Conservation (phyloP, 257 asterid species). For the Anisodus tanguticus region DNA sequence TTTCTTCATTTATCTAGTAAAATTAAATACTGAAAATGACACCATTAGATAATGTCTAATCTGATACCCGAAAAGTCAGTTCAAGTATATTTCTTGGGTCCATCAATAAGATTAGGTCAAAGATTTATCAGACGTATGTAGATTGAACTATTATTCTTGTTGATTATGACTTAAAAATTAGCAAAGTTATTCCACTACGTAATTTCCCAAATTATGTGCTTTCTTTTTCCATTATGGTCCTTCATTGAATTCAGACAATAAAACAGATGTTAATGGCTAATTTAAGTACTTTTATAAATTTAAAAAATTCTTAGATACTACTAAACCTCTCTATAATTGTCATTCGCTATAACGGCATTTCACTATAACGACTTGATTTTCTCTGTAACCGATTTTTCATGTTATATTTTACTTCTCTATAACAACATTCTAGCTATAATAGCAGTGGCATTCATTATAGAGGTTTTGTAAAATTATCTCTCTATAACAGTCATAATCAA, state of each 20-base stretch:
- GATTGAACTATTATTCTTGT: not conserved
- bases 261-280: not conserved
- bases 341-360: no score
- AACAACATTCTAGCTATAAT: no score
- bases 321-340: no score
- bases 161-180: not conserved
- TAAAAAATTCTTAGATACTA: not conserved
- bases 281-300: not conserved
- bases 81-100: conserved; percentile 21
- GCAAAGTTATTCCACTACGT: conserved; percentile 15
- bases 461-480: no score
- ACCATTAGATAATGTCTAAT: not conserved
- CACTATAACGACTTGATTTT: no score
- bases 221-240: not conserved
- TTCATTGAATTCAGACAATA: not conserved
- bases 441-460: no score
- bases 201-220: not conserved
- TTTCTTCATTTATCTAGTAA: not conserved
- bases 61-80: not conserved
- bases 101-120: conserved; percentile 21
- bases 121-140: not conserved
- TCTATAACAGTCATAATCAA: no score
- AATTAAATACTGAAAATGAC: not conserved
- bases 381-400: no score
- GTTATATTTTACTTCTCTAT: no score